These are phyloP conservation scores for Clavispora carvajalis DNA, from an alignment of 805 yeast species.

Conservation along the genomic window DNA sequence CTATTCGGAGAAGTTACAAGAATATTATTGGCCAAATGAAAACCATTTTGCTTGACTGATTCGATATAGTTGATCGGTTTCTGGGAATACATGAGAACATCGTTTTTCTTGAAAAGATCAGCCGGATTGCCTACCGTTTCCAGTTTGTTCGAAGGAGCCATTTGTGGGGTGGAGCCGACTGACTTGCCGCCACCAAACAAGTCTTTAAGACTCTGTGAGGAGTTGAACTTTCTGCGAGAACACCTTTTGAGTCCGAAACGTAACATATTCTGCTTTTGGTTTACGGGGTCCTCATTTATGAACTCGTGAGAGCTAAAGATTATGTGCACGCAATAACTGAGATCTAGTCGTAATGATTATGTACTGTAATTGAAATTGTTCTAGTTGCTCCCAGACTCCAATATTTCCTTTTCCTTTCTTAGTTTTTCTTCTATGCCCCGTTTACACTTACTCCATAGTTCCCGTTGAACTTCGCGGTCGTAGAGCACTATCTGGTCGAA, in stretches of 20 bases:
- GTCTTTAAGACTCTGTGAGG: constrained; percentile 3
- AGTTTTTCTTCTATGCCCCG: constrained; percentile 22
- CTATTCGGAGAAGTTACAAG: constrained; percentile 41
- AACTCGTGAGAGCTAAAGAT: not conserved
- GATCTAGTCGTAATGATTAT: too few relatives aligned
- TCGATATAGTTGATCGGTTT: constrained; percentile 42
- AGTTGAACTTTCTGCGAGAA: not conserved
- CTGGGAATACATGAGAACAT: constrained; percentile 36
- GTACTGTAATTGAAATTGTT: not conserved
- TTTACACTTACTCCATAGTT: constrained; percentile 26
- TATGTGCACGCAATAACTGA: not conserved
- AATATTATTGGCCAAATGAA: constrained; percentile 50
- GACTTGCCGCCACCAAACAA: constrained; percentile 29
- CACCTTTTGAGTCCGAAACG: not conserved
- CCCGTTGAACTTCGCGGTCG: constrained; percentile 8
- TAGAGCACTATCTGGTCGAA: not conserved
- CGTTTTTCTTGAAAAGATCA: constrained; percentile 39
- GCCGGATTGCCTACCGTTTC: constrained; percentile 39
- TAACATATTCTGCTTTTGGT: not conserved
- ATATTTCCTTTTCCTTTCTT: constrained; percentile 3
- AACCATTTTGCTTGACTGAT: constrained; percentile 47
- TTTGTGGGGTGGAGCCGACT: constrained; percentile 2
- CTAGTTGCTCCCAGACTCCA: not conserved
- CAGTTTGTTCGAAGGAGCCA: constrained; percentile 34
- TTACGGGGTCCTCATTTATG: too few relatives aligned